Evolutionary conservation across 2,329 filamentous ascomycete species (phyloP), one percentile per base, ranked within the genome.

Genomic region (Penicillium sp.): DNA sequence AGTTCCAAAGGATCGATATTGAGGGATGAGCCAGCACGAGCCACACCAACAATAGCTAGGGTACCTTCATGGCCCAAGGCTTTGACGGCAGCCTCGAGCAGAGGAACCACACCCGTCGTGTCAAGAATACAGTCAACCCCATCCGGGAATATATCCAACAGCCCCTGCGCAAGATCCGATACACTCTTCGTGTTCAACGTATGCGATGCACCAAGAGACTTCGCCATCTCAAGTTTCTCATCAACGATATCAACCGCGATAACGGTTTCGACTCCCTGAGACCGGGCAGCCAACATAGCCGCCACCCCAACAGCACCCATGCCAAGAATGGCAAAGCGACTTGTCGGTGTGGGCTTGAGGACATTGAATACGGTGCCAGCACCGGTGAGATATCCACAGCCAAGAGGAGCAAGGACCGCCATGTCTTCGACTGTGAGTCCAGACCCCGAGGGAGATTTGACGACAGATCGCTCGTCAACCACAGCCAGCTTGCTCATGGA

Each of bases 181-280:
- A 65, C 55, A 9, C 61, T 58, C 44, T 64, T 71, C 6, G 73
- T 70, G 59, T 78, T 76, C 48, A 80, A 60, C 0, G 65, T 68
- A 31, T 76, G 64, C 13, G 78, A 81, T 3, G 81, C 81, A 25
- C 81, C 81, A 13, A 81, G 69, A 39, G 72, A 69, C 21, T 66
- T 73, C 0, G 80, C 80, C 23, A 82, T 61, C 25, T 74, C 70
- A 13, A 83, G 68, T 21, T 78, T 72, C 5, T 65, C 64, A 8
- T 74, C 66, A 13, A 80, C 71, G 10, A 81, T 68, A 59, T 83
- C 81, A 8, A 81, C 73, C 6, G 75, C 80, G 10, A 83, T 76
- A 50, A 83, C 10, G 8, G 44, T 61, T 25, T 62, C 50, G 3
- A 65, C 65, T 1, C 74, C 47, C 61, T 47, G 47, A 29, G 59